These are phyloP conservation scores for Triticum timopheevii DNA, from an alignment of 176 grass and related monocot species.

Conservation along the genomic window DNA sequence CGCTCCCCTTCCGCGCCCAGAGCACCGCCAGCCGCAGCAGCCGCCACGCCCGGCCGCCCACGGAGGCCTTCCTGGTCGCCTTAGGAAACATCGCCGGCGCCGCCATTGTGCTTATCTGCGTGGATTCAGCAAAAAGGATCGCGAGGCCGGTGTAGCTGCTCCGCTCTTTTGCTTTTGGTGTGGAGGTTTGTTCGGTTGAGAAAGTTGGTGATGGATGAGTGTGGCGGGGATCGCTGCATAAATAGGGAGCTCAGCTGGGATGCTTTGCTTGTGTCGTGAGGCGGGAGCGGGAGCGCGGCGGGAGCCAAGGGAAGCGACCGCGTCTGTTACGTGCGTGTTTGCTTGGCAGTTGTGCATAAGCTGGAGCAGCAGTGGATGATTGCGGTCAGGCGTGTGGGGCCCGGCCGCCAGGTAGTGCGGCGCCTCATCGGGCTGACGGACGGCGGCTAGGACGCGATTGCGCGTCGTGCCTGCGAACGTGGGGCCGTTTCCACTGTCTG, in stretches of 20 bases:
- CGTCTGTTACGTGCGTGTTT: conserved; percentile 8
- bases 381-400: conserved; percentile 25
- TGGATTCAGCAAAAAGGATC: background rate
- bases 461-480: background rate
- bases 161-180: background rate
- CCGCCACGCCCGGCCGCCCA: conserved; percentile 56
- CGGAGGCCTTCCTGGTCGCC: conserved; percentile 20
- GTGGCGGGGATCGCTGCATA: background rate
- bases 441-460: background rate
- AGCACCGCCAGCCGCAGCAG: conserved; percentile 60
- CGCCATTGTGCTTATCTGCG: background rate
- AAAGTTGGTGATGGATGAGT: conserved; percentile 21
- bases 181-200: background rate
- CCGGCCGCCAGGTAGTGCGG: conserved; percentile 6
- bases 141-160: background rate
- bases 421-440: background rate
- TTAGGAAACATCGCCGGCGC: background rate
- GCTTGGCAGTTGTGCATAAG: conserved; percentile 11
- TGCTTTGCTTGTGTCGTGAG: background rate
- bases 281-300: background rate
- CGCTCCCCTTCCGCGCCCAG: conserved; percentile 63
- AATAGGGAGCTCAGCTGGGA: background rate
- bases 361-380: conserved; percentile 15
- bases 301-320: conserved; percentile 23
- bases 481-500: background rate